Base-by-base conservation (phyloP, 371 early-diverging fungal genomes). In the Rhizopus delemar region DNA sequence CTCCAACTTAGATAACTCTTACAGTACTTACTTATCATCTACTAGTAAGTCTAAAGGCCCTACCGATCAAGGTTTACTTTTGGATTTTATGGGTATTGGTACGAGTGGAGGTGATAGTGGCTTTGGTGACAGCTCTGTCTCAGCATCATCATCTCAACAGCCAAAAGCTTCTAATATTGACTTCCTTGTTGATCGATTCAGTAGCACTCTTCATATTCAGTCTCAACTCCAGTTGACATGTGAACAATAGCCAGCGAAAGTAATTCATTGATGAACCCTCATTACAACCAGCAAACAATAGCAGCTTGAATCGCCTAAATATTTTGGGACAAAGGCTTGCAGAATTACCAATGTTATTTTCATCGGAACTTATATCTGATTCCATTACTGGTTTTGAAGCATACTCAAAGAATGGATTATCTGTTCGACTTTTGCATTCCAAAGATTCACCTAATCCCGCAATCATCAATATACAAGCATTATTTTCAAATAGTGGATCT, bases 41-140 rank as follows among this genome's bases (percentile, higher is more conserved):
- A 58, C 73, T 13, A 63, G 65, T 8, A 67, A 74, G 63, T 71
- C 80, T 3, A 81, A 43, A 12, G 59, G 83, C 8, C 85, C 81
- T 46, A 77, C 75, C 46, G 83, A 83, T 35, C 81, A 81, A 46
- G 85, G 85, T 60, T 68, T 82, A 29, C 77, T 94, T 15, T 78
- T 94, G 68, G 93, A 93, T 64, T 73, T 94, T 35, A 87, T 92
- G 85, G 93, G 92, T 60, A 93, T 86, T 45, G 88, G 84, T 13
- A 81, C 87, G 8, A 74, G 77, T 4, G 71, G 74, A 9, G 65
- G 73, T 33, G 59, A 60, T 29, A 60, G 64, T 12, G n/a, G 8
- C 7, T 41, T 62, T 33, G 79, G 46, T 52, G 70, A 56, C 16
- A 65, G 69, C 4, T 56, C 70, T 6, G 46, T 59, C n/a, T 63